Percentiles rank a stretch among this genome's conserved stretches.
Conservation (phyloP, 305 asterid genomes). For the Galium porrigens region DNA sequence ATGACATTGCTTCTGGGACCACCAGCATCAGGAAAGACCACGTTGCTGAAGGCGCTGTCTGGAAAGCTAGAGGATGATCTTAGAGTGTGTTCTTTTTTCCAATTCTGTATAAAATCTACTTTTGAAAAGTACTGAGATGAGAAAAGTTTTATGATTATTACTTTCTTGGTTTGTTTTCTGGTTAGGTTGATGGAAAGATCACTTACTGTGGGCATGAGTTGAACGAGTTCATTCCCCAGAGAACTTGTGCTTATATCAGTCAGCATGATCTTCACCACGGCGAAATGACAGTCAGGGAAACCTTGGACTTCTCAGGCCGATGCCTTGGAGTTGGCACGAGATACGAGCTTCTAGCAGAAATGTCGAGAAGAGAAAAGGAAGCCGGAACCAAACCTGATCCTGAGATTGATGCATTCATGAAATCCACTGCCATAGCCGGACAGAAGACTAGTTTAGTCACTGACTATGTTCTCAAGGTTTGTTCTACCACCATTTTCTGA, state of each 20-base stretch:
- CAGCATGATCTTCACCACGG: constrained; percentile 92
- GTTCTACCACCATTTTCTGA: not conserved
- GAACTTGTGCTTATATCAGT: constrained; percentile 86
- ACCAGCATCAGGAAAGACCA: constrained; percentile 83
- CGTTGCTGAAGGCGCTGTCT: constrained; percentile 68
- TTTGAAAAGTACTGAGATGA: not conserved
- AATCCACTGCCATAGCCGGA: constrained; percentile 72
- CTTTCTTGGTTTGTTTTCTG: not conserved
- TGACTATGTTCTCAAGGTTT: constrained; percentile 72
- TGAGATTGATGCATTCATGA: constrained; percentile 86
- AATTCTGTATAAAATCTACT: not conserved
- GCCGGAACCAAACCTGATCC: constrained; percentile 87
- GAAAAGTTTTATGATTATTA: not conserved
- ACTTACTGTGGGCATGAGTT: constrained; percentile 82
- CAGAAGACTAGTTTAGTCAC: constrained; percentile 82
- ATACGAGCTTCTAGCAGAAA: constrained; percentile 66
- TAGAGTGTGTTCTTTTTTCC: constrained; percentile 32
- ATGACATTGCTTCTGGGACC: constrained; percentile 89
- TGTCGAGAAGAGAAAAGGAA: constrained; percentile 70
- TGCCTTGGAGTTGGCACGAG: constrained; percentile 90
- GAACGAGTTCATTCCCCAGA: constrained; percentile 72
- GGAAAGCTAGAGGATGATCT: constrained; percentile 61
- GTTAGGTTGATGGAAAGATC: constrained; percentile 53
- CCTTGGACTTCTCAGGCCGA: constrained; percentile 68
- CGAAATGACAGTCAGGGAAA: constrained; percentile 90